Conservation (phyloP, 2,329 filamentous ascomycete species). For the Microsporum ferrugineum region DNA sequence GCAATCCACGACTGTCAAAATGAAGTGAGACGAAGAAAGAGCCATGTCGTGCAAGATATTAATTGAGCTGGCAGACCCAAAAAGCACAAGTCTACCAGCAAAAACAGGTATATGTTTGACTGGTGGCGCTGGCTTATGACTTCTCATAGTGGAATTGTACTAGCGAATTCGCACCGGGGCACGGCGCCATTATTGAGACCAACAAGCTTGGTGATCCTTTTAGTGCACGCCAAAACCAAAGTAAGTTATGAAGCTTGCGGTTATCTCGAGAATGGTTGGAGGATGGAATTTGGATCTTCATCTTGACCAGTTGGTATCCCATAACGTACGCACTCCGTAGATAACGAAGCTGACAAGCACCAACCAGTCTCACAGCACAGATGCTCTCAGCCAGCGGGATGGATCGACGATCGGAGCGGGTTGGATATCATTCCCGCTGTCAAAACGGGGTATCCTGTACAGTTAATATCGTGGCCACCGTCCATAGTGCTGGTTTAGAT, state of each 20-base stretch:
- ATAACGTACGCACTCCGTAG: not conserved
- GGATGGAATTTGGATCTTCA: not conserved
- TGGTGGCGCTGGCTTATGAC: not conserved
- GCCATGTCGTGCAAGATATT: not conserved
- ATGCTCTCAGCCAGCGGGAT: not conserved
- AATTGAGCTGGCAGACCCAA: not conserved
- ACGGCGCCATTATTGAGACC: not conserved
- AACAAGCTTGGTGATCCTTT: not conserved
- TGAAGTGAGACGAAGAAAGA: not conserved
- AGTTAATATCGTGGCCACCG: not conserved
- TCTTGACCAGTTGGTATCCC: not conserved
- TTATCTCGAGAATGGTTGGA: not conserved
- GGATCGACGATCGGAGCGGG: not conserved
- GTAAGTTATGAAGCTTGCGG: not conserved
- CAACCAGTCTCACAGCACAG: not conserved
- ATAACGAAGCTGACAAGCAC: not conserved
- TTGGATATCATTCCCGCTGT: not conserved
- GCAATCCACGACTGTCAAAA: not conserved
- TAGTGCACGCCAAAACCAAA: not conserved
- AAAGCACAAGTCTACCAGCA: no score
- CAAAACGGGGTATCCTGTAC: not conserved
- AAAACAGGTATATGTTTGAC: not conserved
- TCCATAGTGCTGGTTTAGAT: no score
- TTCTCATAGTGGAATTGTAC: not conserved
- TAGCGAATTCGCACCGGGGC: not conserved